phyloP scores from a whole-genome alignment of 2,329 filamentous ascomycete species.

The Rutstroemia sp. region DNA sequence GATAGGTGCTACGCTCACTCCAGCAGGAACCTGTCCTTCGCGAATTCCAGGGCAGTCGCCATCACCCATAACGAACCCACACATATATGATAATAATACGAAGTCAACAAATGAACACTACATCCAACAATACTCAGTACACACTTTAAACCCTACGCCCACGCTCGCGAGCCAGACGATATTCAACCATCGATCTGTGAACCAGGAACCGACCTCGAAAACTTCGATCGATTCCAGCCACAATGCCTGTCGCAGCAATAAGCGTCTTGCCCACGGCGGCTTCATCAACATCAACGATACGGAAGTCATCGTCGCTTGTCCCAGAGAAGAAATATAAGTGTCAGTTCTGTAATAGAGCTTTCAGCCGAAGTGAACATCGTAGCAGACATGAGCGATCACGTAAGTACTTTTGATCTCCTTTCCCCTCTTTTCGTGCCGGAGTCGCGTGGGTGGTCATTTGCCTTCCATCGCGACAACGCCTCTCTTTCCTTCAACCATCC shows the following conservation, averaged over 20 bases:
- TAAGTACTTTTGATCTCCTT: slow-evolving; percentile 50
- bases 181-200: slow-evolving; percentile 31
- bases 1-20: slow-evolving; percentile 15
- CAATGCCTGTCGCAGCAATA: slow-evolving; percentile 58
- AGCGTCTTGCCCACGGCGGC: slow-evolving; percentile 54
- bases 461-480: not conserved
- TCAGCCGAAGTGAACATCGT: slow-evolving; percentile 94
- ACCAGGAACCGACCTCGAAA: slow-evolving; percentile 11
- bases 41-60: slow-evolving; percentile 24
- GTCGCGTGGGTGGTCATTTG: slow-evolving; percentile 9
- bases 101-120: slow-evolving; percentile 45
- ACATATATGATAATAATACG: slow-evolving; percentile 48
- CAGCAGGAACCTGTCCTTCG: slow-evolving; percentile 13
- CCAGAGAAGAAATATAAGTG: slow-evolving; percentile 99
- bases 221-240: slow-evolving; percentile 14
- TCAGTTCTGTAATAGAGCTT: slow-evolving; percentile 96
- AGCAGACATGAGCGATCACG: slow-evolving; percentile 96
- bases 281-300: slow-evolving; percentile 56
- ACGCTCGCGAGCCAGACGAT: slow-evolving; percentile 31
- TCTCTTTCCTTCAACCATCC: not conserved
- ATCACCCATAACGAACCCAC: slow-evolving; percentile 33
- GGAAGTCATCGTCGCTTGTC: slow-evolving; percentile 62
- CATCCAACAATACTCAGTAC: slow-evolving; percentile 42
- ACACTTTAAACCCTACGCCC: slow-evolving; percentile 63
- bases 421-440: slow-evolving; percentile 15